A percentile compares a stretch with the other conserved stretches of the same genome.
Conservation (phyloP, 257 asterid genomes). For the Prunella vulgaris region DNA sequence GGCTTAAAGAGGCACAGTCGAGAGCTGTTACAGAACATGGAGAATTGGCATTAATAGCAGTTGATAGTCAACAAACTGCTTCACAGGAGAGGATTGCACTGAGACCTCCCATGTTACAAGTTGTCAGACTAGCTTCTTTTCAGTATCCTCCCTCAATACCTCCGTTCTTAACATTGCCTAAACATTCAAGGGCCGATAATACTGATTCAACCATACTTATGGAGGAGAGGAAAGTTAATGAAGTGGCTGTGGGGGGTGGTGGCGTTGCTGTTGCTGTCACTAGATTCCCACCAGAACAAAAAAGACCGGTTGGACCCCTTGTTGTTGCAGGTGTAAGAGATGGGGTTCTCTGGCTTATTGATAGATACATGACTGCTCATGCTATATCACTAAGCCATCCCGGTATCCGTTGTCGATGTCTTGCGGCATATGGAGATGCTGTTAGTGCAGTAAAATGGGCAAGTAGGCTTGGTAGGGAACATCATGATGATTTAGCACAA, state of each 20-base stretch:
- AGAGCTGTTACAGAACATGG: slow-evolving; percentile 89
- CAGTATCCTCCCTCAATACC: slow-evolving; percentile 96
- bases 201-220: slow-evolving; percentile 56
- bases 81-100: slow-evolving; percentile 66
- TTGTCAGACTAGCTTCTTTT: slow-evolving; percentile 89
- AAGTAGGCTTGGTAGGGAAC: slow-evolving; percentile 93
- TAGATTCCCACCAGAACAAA: slow-evolving; percentile 95
- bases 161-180: slow-evolving; percentile 80
- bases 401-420: slow-evolving; percentile 95
- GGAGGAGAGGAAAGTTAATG: slow-evolving; percentile 73
- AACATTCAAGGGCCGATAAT: slow-evolving; percentile 65
- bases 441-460: slow-evolving; percentile 99
- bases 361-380: slow-evolving; percentile 93
- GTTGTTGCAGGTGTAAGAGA: slow-evolving; percentile 87
- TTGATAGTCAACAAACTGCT: slow-evolving; percentile 61
- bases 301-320: slow-evolving; percentile 94
- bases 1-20: slow-evolving; percentile 63
- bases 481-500: slow-evolving; percentile 96
- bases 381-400: slow-evolving; percentile 97
- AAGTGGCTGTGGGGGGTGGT: slow-evolving; percentile 94
- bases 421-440: slow-evolving; percentile 99
- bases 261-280: slow-evolving; percentile 98
- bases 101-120: slow-evolving; percentile 97
- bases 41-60: slow-evolving; percentile 80
- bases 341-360: slow-evolving; percentile 94